These are phyloP conservation scores for Fusarium sarcochroum DNA, from an alignment of 2,329 filamentous ascomycete genomes.

Conservation along the genomic window DNA sequence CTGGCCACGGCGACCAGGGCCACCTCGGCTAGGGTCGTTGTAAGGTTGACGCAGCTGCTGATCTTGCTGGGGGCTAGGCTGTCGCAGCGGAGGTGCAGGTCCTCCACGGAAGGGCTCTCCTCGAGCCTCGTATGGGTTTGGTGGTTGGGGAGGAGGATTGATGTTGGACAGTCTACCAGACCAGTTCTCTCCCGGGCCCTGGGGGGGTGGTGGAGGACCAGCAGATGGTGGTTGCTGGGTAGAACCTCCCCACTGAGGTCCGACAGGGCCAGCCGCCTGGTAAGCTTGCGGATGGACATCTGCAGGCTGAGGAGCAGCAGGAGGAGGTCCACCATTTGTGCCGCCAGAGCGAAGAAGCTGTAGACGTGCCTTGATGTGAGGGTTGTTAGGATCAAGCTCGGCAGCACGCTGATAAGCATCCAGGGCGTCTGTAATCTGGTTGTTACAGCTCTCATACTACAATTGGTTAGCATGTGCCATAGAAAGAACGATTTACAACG, in stretches of 20 bases:
- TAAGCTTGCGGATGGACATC: slow-evolving; percentile 97
- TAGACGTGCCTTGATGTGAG: slow-evolving; percentile 95
- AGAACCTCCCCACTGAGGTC: slow-evolving; percentile 90
- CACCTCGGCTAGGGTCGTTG: slow-evolving; percentile 57
- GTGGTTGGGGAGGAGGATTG: slow-evolving; percentile 79
- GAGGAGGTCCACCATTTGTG: slow-evolving; percentile 78
- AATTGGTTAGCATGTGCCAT: slow-evolving; percentile 49
- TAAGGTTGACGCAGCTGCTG: slow-evolving; percentile 70
- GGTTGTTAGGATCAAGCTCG: slow-evolving; percentile 92
- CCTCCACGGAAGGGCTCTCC: slow-evolving; percentile 77
- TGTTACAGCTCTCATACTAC: slow-evolving; percentile 98
- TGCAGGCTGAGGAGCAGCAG: slow-evolving; percentile 87
- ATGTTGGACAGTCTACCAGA: slow-evolving; percentile 82
- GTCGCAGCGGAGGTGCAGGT: slow-evolving; percentile 76
- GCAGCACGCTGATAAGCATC: slow-evolving; percentile 96
- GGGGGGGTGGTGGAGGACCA: slow-evolving; percentile 75
- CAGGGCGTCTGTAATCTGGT: slow-evolving; percentile 95
- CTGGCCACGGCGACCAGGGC: slow-evolving; percentile 63
- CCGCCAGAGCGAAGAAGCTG: slow-evolving; percentile 89
- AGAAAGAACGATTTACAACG: not conserved
- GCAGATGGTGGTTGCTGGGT: slow-evolving; percentile 66
- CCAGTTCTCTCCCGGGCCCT: slow-evolving; percentile 67
- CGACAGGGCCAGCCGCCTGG: slow-evolving; percentile 84
- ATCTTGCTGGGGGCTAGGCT: slow-evolving; percentile 83
- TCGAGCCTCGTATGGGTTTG: slow-evolving; percentile 85